A percentile compares a stretch with the other conserved stretches of the same genome.
Evolutionary conservation across 306 rosid genomes (phyloP).

Genomic region (Rosa persica): DNA sequence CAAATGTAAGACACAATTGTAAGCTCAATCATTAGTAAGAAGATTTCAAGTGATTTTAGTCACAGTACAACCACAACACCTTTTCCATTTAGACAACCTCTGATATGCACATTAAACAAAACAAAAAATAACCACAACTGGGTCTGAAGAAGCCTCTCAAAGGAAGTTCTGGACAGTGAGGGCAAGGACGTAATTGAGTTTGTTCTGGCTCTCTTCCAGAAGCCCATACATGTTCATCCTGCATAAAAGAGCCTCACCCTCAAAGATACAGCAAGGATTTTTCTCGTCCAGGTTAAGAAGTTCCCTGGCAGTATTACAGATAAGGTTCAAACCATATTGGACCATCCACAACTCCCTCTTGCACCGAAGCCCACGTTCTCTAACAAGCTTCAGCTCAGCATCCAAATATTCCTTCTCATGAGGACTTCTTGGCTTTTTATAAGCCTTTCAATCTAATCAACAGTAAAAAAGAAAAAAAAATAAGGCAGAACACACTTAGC

Average conservation of each 20-base stretch:
- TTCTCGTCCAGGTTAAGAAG: slow-evolving; percentile 40
- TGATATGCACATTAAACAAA: too few relatives aligned
- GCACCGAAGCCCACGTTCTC: slow-evolving; percentile 40
- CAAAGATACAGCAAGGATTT: slow-evolving; percentile 34
- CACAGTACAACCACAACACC: too few relatives aligned
- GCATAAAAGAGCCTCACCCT: slow-evolving; percentile 36
- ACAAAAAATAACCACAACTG: not conserved
- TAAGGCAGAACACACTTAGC: too few relatives aligned
- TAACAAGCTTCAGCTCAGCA: slow-evolving; percentile 36
- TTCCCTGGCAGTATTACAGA: slow-evolving; percentile 35
- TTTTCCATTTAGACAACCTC: too few relatives aligned
- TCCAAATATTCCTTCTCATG: slow-evolving; percentile 39
- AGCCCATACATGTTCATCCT: slow-evolving; percentile 39
- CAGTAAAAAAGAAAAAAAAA: not conserved
- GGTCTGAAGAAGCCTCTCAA: slow-evolving; percentile 38
- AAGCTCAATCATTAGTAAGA: too few relatives aligned
- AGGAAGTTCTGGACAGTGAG: slow-evolving; percentile 37
- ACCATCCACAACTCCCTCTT: slow-evolving; percentile 42
- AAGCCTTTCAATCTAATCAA: slow-evolving; percentile 32
- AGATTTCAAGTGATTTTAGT: too few relatives aligned
- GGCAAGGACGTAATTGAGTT: slow-evolving; percentile 40
- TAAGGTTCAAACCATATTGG: slow-evolving; percentile 38
- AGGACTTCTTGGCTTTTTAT: slow-evolving; percentile 35
- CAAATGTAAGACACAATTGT: too few relatives aligned
- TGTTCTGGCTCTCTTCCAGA: slow-evolving; percentile 42